Conservation (phyloP, 805 yeast species). For the Scheffersomyces amazonensis region DNA sequence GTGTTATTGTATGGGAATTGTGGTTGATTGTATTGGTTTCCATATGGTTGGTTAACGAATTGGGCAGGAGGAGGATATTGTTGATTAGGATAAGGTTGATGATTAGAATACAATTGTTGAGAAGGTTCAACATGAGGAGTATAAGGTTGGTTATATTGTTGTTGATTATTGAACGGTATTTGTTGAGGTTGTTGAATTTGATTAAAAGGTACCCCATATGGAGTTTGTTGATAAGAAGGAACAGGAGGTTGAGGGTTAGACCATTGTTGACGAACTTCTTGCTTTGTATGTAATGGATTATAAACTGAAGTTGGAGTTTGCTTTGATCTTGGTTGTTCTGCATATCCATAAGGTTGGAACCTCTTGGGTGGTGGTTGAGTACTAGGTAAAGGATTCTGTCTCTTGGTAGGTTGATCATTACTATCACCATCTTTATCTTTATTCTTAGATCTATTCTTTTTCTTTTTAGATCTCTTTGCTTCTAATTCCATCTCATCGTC, state of each 20-base stretch:
- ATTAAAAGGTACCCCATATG: conserved; percentile 3
- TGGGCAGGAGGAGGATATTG: conserved; percentile 8
- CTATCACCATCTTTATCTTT: conserved; percentile 9
- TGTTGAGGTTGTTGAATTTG: conserved; percentile 6
- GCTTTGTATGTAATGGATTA: neutral
- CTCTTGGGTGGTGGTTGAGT: conserved; percentile 1
- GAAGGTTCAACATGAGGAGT: too few relatives aligned
- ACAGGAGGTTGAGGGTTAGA: neutral
- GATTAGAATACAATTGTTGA: too few relatives aligned
- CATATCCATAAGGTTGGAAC: conserved; percentile 1
- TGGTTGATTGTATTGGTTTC: conserved; percentile 2
- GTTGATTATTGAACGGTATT: conserved; percentile 4
- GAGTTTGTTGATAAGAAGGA: conserved; percentile 1
- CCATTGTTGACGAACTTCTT: neutral
- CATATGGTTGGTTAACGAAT: too few relatives aligned
- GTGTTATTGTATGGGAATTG: conserved; percentile 4
- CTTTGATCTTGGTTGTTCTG: neutral
- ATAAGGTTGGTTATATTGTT: conserved; percentile 1
- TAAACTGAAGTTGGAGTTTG: neutral
- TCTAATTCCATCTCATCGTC: conserved; percentile 89
- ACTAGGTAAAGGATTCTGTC: conserved; percentile 10
- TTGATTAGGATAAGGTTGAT: conserved; percentile 7
- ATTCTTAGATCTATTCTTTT: conserved; percentile 48
- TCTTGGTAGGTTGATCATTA: neutral
- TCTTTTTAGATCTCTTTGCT: conserved; percentile 62